Evolutionary conservation across 805 yeast species (phyloP).

Genomic region (Cyberlindnera meyerae): DNA sequence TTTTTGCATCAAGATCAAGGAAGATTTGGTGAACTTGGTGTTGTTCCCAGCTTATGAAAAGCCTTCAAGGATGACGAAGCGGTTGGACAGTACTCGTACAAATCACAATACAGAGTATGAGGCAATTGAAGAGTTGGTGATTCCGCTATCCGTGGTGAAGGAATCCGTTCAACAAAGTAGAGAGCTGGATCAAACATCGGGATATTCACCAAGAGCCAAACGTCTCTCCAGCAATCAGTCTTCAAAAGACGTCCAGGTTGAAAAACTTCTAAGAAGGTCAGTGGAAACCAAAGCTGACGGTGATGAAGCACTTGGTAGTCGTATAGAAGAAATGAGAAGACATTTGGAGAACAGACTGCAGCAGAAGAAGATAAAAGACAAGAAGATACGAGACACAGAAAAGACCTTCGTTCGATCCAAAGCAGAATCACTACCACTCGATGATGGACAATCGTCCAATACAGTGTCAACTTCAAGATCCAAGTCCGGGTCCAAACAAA

Average conservation of each 20-base stretch:
- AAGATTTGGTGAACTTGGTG: constrained; percentile 27
- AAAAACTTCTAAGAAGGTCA: constrained; percentile 1
- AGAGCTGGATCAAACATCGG: no score
- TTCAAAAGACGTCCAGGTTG: not conserved
- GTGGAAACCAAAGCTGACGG: not conserved
- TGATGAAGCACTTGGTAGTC: constrained; percentile 4
- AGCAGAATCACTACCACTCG: not conserved
- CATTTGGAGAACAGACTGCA: constrained; percentile 16
- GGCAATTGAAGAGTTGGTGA: constrained; percentile 7
- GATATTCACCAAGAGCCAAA: not conserved
- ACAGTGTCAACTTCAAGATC: no score
- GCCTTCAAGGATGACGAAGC: no score
- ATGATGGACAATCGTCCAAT: no score
- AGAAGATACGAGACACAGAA: constrained; percentile 7
- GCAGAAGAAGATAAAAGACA: constrained; percentile 18
- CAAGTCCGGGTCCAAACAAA: no score
- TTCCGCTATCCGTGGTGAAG: constrained; percentile 11
- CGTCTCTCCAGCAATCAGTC: no score
- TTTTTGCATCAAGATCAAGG: constrained; percentile 36
- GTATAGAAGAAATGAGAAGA: constrained; percentile 14
- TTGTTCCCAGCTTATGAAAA: constrained; percentile 26
- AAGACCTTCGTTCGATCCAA: constrained; percentile 12
- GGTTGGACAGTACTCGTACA: no score
- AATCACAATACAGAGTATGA: constrained; percentile 1
- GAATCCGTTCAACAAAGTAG: no score